Percentiles rank a stretch among this genome's conserved stretches.
These are phyloP conservation scores for Gomphus bonarii DNA, from an alignment of 1,284 basidiomycete genomes.

Conservation along the genomic window DNA sequence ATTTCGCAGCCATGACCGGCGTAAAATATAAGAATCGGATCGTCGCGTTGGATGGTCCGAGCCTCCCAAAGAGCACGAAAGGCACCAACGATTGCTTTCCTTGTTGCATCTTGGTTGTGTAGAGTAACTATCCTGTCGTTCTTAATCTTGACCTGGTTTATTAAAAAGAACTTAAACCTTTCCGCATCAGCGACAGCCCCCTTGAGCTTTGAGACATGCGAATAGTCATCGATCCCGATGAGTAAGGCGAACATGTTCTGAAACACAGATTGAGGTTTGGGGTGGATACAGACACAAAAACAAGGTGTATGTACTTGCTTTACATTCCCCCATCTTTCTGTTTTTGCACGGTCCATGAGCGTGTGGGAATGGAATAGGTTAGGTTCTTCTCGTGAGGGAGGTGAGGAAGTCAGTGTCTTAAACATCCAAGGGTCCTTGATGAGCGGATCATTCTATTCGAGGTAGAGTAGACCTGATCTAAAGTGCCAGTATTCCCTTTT, in stretches of 20 bases:
- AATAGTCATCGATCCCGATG: neutral
- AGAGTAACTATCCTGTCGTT: neutral
- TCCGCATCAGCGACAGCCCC: neutral
- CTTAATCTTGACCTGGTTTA: neutral
- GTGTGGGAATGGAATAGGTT: too few species aligned
- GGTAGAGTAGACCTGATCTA: too few species aligned
- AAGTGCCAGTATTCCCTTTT: too few species aligned
- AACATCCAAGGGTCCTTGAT: too few species aligned
- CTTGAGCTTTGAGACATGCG: neutral
- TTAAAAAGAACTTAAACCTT: neutral
- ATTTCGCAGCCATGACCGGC: too few species aligned
- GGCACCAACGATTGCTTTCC: too few species aligned
- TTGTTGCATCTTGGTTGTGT: neutral
- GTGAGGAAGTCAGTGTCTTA: too few species aligned
- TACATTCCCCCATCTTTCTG: slow-evolving; percentile 20
- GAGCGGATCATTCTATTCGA: too few species aligned
- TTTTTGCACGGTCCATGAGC: neutral
- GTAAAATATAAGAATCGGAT: too few species aligned
- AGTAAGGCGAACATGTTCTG: neutral
- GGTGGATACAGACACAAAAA: neutral
- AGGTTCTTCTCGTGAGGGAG: too few species aligned
- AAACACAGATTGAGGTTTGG: neutral
- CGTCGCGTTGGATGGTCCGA: too few species aligned
- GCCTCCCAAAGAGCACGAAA: too few species aligned
- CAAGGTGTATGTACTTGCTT: neutral